Base-by-base conservation (phyloP, 2,329 filamentous ascomycete genomes). In the Beauveria asiatica region DNA sequence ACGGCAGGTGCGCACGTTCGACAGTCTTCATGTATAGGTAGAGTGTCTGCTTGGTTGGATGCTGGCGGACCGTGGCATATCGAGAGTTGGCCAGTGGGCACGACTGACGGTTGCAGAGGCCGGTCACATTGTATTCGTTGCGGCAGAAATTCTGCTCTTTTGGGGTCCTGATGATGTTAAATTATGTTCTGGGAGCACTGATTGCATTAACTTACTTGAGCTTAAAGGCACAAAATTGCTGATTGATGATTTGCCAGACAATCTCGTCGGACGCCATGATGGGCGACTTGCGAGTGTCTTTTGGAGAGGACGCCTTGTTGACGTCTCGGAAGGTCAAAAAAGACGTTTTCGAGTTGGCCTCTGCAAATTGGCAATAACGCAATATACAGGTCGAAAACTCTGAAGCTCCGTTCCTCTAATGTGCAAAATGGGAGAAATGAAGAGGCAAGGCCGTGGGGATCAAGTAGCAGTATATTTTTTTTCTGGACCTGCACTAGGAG, bases 21-120 rank as follows among this genome's bases (percentile, higher is more conserved):
- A 92, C 84, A 5, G 91, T 94, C 79, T 97, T 97, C 82, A 96
- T 96, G 81, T 96, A 97, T 61, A 97, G 86, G 77, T 97, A 97
- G 64, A 97, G 82, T 9, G 85, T 85, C 64, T 90, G 89, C 57
- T 90, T 92, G 63, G 74, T 86, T 78, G 92, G 88, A 69, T 95
- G 86, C 58, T 89, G 84, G 65, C 93, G 88, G 63, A 97, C 86
- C 9, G 93, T 97, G 62, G 93, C 93, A 80, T 97, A 97, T 63
- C 92, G 85, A 44, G 87, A 90, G 78, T 96, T 97, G 66, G 92
- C 91, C 61, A 96, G 84, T 3, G 92, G 92, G 72, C 92, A 96
- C 58, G 89, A 90, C 74, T 96, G 90, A 61, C 91, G 83, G 71
- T 90, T 92, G 77, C 90, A 94, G 64, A 93, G 83, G 59, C 90